Conservation (phyloP, 2,329 filamentous ascomycete genomes). For the Xylariaceae sp. region DNA sequence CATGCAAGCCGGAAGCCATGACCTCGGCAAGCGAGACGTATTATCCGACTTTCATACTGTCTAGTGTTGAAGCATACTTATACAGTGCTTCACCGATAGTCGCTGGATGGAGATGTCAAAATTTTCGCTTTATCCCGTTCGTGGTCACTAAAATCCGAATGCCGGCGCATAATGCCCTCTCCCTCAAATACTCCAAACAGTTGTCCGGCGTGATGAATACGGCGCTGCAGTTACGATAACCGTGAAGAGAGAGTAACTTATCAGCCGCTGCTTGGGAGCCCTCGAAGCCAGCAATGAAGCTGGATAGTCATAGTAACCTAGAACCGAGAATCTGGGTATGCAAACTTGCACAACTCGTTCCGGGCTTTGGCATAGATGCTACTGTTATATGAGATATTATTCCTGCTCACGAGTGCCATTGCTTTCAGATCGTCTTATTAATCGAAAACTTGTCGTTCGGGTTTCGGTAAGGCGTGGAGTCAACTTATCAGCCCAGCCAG, state of each 20-base stretch:
- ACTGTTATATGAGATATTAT: slow-evolving; percentile 18
- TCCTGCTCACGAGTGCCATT: neutral
- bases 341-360: slow-evolving; percentile 41
- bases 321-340: slow-evolving; percentile 47
- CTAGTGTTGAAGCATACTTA: slow-evolving; percentile 42
- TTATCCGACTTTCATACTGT: slow-evolving; percentile 46
- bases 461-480: neutral
- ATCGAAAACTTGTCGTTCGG: too few relatives aligned
- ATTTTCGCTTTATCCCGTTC: slow-evolving; percentile 45
- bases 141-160: slow-evolving; percentile 46
- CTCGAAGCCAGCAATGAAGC: slow-evolving; percentile 47
- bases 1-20: slow-evolving; percentile 28
- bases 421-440: too few relatives aligned
- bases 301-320: slow-evolving; percentile 45
- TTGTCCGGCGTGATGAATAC: slow-evolving; percentile 48
- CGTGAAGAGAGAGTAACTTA: slow-evolving; percentile 36
- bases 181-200: slow-evolving; percentile 45
- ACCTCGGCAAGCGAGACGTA: slow-evolving; percentile 41
- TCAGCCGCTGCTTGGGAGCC: slow-evolving; percentile 39
- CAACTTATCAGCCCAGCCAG: neutral
- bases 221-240: slow-evolving; percentile 36
- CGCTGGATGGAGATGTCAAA: slow-evolving; percentile 44
- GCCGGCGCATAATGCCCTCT: slow-evolving; percentile 42
- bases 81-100: slow-evolving; percentile 33
- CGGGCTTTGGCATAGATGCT: slow-evolving; percentile 34